Evolutionary conservation across 805 yeast species (phyloP).

Genomic region (Metschnikowia koreensis): DNA sequence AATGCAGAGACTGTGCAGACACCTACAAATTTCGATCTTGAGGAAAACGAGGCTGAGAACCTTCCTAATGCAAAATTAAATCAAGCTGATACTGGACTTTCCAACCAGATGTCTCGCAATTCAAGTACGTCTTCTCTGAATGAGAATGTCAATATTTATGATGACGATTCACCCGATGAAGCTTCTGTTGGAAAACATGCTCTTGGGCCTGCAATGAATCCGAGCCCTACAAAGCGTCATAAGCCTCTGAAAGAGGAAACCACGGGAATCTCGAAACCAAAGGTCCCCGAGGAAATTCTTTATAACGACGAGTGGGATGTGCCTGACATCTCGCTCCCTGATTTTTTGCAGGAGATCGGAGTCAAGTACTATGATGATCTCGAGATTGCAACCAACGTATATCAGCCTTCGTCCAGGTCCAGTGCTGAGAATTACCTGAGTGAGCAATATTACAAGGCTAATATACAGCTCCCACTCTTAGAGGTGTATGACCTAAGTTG

Average conservation of each 20-base stretch:
- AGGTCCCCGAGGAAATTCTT: not conserved
- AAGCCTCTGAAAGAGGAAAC: not conserved
- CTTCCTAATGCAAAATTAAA: not conserved
- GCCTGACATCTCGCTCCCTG: constrained; percentile 33
- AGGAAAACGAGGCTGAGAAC: not conserved
- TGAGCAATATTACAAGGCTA: constrained; percentile 38
- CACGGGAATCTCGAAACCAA: not conserved
- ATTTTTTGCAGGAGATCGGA: constrained; percentile 40
- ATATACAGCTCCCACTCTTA: constrained; percentile 41
- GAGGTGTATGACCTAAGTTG: constrained; percentile 55
- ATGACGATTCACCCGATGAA: not conserved
- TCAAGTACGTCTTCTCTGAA: constrained; percentile 2
- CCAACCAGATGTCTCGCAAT: not conserved
- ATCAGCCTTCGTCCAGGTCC: constrained; percentile 16
- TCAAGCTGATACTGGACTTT: not conserved
- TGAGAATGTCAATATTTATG: constrained; percentile 1
- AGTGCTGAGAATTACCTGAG: constrained; percentile 13
- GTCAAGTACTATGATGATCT: constrained; percentile 48
- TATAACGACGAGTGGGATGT: constrained; percentile 25
- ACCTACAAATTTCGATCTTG: not conserved
- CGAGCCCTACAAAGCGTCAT: constrained; percentile 10
- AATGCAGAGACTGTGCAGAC: constrained; percentile 1
- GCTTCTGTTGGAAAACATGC: constrained; percentile 3
- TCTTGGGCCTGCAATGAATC: constrained; percentile 13
- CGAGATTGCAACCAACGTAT: constrained; percentile 30